phyloP scores from a whole-genome alignment of 2,329 filamentous ascomycete genomes.

The Hymenoscyphus linearis region DNA sequence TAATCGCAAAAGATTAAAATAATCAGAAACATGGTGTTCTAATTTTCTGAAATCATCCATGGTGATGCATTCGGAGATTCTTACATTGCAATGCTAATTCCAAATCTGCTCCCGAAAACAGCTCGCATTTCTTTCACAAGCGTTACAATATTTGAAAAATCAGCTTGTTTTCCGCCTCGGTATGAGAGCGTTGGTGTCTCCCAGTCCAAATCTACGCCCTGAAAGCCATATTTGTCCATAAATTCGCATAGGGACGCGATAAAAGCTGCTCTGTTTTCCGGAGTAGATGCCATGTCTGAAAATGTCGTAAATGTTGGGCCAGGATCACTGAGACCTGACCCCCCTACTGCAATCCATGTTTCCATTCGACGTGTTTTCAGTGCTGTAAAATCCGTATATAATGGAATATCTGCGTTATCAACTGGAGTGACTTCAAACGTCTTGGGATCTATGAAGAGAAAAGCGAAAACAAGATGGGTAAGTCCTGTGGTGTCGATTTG shows the following conservation, averaged over 20 bases:
- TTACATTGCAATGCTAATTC: slow-evolving; percentile 38
- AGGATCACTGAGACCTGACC: slow-evolving; percentile 32
- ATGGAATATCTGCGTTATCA: slow-evolving; percentile 9
- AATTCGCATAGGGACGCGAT: slow-evolving; percentile 33
- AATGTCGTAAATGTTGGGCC: slow-evolving; percentile 27
- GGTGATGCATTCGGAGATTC: background rate
- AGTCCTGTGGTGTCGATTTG: slow-evolving; percentile 32
- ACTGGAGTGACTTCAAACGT: slow-evolving; percentile 31
- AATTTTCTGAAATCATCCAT: background rate
- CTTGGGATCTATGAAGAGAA: slow-evolving; percentile 37
- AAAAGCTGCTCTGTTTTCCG: slow-evolving; percentile 32
- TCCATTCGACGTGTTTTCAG: slow-evolving; percentile 33
- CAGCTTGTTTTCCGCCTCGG: slow-evolving; percentile 34
- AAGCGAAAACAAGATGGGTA: slow-evolving; percentile 37
- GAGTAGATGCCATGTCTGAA: slow-evolving; percentile 26
- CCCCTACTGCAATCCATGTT: slow-evolving; percentile 37
- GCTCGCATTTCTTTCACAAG: slow-evolving; percentile 28
- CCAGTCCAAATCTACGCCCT: slow-evolving; percentile 44
- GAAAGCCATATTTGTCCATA: slow-evolving; percentile 35
- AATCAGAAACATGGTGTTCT: background rate
- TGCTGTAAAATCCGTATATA: slow-evolving; percentile 27
- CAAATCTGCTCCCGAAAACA: slow-evolving; percentile 34
- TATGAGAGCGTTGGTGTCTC: slow-evolving; percentile 37
- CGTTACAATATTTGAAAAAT: slow-evolving; percentile 35
- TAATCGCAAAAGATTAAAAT: background rate